Percentiles rank a stretch among this genome's conserved stretches.
phyloP scores from a whole-genome alignment of 2,329 filamentous ascomycete species.

The Claviceps sp. region DNA sequence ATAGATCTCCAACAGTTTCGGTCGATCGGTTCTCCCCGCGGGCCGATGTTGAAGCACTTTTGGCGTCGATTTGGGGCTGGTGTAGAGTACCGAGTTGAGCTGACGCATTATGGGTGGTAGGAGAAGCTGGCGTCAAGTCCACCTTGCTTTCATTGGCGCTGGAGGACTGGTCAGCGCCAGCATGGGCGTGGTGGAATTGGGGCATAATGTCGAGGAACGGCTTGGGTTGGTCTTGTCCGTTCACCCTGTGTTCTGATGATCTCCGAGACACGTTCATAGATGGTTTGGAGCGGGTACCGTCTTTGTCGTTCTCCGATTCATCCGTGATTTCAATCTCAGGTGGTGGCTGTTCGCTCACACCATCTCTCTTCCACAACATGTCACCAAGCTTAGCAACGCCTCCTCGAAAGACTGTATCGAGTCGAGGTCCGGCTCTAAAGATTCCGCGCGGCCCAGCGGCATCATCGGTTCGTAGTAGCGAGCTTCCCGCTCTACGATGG shows the following conservation, averaged over 20 bases:
- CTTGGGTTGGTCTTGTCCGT: constrained; percentile 20
- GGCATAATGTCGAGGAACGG: constrained; percentile 40
- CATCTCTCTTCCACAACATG: constrained; percentile 42
- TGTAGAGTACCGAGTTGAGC: constrained; percentile 35
- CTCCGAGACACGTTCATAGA: constrained; percentile 23
- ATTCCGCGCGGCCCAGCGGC: constrained; percentile 42
- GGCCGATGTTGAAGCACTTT: constrained; percentile 25
- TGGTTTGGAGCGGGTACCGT: constrained; percentile 25
- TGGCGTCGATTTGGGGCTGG: constrained; percentile 34
- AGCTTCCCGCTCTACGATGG: constrained; percentile 34
- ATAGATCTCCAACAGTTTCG: neutral
- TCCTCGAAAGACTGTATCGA: constrained; percentile 56
- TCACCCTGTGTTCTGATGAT: constrained; percentile 19
- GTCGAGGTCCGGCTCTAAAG: constrained; percentile 57
- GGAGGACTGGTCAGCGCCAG: constrained; percentile 13
- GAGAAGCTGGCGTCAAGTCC: constrained; percentile 5
- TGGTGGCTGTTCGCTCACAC: constrained; percentile 16
- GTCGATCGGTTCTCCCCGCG: constrained; percentile 14
- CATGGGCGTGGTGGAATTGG: constrained; percentile 27
- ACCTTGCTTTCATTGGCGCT: constrained; percentile 8
- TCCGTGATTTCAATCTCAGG: constrained; percentile 30
- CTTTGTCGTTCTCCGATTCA: constrained; percentile 34
- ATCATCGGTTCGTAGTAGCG: constrained; percentile 26
- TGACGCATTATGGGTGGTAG: constrained; percentile 20
- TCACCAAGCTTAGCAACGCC: constrained; percentile 44